These are phyloP conservation scores for Saccharomycopsis synnaedendra DNA, from an alignment of 805 yeast genomes.

Conservation along the genomic window DNA sequence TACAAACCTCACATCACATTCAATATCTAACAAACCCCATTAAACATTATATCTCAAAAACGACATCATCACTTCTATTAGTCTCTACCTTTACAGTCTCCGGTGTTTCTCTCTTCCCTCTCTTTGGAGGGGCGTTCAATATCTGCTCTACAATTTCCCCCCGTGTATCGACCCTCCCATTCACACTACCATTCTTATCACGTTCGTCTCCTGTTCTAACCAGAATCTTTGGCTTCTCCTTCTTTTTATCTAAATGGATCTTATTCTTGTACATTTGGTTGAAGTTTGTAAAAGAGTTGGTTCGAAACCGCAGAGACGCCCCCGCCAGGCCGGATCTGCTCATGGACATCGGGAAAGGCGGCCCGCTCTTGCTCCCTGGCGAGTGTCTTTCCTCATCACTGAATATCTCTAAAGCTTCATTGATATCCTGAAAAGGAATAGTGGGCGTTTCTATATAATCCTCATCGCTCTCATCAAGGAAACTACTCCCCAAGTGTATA, in stretches of 20 bases:
- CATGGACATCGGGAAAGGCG: background rate
- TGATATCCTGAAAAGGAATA: constrained; percentile 13
- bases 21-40: no score
- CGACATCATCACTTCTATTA: no score
- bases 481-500: constrained; percentile 1
- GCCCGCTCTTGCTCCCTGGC: background rate
- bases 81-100: no score
- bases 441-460: constrained; percentile 15
- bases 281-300: constrained; percentile 14
- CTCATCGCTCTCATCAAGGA: constrained; percentile 2
- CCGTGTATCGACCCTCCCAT: no score
- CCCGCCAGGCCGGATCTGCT: constrained; percentile 2
- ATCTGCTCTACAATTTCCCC: no score
- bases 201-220: no score
- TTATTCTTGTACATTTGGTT: constrained; percentile 13
- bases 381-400: constrained; percentile 11
- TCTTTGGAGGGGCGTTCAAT: no score
- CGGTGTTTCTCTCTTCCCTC: no score
- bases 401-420: constrained; percentile 13
- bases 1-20: no score
- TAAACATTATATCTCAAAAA: no score
- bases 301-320: constrained; percentile 7
- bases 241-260: constrained; percentile 6
- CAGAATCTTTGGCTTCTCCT: no score
- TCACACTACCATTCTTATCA: no score